Evolutionary conservation across 176 grass and related monocot species (phyloP), one percentile per base, ranked within the genome.

Genomic region (Rhynchospora breviuscula): DNA sequence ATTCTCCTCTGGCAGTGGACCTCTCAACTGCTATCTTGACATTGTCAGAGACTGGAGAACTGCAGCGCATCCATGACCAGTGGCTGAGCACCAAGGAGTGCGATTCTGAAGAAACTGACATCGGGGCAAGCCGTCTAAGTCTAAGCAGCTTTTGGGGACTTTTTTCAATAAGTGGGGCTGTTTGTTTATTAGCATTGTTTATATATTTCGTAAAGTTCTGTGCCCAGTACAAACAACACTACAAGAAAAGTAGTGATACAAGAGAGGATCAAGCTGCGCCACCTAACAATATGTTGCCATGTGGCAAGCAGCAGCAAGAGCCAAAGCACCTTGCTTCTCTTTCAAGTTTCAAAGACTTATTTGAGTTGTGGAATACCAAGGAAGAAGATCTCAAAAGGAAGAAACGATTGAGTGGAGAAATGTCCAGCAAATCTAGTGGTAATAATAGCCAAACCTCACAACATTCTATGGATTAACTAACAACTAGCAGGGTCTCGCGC

Each of bases 131-230:
- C 10, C 86, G 75, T 67, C 82, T 98, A 23, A 88, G 83, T 46
- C 77, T 98, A 4, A 82, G 72, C 33, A 98, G 89, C 86, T 98
- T 98, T 87, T 94, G 89, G 90, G 92, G 95, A 12, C 87, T 94
- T 22, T 94, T 98, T 80, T 86, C 94, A 59, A 78, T 93, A 45
- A 91, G 90, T 60, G 90, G 89, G 74, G 64, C 93, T 15, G 66
- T 89, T 87, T 98, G 92, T 22, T 0, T 88, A 61, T 73, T 89
- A 0, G 68, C 89, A 9, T 86, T 94, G 1, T 43, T 90, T 1
- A 68, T 93, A 59, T 98, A 87, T 85, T 90, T 88, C 15, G 65
- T 57, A 68, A 82, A 87, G 13, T 14, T 96, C 13, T 91, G 79
- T 83, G 61, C 88, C 86, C 87, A 93, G n/a, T 93, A 84, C 8